Evolutionary conservation across 352 stramenopile species (phyloP).

Genomic region (Phytophthora chlamydospora): DNA sequence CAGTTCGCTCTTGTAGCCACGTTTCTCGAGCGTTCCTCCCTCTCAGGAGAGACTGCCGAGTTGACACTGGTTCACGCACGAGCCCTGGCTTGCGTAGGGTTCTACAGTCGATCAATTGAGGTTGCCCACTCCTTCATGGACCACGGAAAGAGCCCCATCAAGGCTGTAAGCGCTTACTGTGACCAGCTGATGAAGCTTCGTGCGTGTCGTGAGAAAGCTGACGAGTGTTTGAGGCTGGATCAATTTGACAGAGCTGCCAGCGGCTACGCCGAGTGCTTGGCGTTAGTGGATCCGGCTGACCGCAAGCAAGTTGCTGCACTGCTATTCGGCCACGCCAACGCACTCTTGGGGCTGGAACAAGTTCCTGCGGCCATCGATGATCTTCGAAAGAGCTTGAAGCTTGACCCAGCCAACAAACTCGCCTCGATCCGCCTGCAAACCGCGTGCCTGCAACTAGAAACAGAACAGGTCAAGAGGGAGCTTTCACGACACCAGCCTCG

Average conservation of each 20-base stretch:
- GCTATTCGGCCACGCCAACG: constrained; percentile 31
- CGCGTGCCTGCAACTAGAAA: constrained; percentile 24
- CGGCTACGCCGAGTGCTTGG: constrained; percentile 33
- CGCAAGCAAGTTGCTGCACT: constrained; percentile 25
- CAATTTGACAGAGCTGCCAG: constrained; percentile 21
- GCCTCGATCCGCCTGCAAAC: constrained; percentile 27
- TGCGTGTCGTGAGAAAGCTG: constrained; percentile 23
- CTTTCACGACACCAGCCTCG: constrained; percentile 6
- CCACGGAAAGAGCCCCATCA: background rate
- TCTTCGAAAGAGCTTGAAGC: constrained; percentile 18
- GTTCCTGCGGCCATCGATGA: constrained; percentile 23
- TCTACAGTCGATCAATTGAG: constrained; percentile 30
- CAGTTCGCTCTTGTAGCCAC: constrained; percentile 23
- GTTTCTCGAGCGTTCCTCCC: constrained; percentile 26
- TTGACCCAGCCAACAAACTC: constrained; percentile 28
- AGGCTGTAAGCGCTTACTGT: constrained; percentile 16
- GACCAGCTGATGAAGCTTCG: constrained; percentile 19
- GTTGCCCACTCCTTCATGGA: constrained; percentile 6
- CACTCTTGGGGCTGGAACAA: constrained; percentile 20
- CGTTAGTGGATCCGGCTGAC: constrained; percentile 12
- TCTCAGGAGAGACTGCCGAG: constrained; percentile 11
- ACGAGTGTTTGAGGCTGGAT: constrained; percentile 19
- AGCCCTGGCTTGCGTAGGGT: constrained; percentile 26
- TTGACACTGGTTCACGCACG: constrained; percentile 35
- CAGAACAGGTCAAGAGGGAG: constrained; percentile 14